Evolutionary conservation across 2,329 filamentous ascomycete species (phyloP).

Genomic region (Xylariomycetidae sp.): DNA sequence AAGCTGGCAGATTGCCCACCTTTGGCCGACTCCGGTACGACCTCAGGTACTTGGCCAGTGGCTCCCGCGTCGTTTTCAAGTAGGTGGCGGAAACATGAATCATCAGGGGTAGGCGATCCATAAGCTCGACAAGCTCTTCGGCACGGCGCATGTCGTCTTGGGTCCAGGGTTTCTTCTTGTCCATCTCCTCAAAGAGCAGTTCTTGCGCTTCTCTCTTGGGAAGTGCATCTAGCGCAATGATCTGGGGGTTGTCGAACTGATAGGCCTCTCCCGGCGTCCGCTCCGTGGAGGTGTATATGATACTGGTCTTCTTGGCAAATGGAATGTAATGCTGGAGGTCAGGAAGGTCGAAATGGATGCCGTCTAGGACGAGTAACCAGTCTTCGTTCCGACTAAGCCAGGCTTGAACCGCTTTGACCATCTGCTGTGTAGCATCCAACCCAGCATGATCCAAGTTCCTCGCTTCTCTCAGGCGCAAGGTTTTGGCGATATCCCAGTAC

Average conservation of each 20-base stretch:
- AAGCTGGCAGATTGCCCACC: slow-evolving; percentile 42
- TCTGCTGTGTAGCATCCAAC: slow-evolving; percentile 34
- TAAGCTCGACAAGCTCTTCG: slow-evolving; percentile 55
- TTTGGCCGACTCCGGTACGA: slow-evolving; percentile 51
- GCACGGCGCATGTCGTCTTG: slow-evolving; percentile 50
- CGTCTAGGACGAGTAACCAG: slow-evolving; percentile 65
- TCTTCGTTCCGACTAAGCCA: slow-evolving; percentile 58
- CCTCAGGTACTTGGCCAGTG: slow-evolving; percentile 54
- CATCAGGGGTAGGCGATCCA: slow-evolving; percentile 60
- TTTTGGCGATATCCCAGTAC: slow-evolving; percentile 61
- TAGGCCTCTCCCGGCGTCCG: slow-evolving; percentile 47
- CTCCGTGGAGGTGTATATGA: slow-evolving; percentile 65
- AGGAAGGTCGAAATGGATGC: slow-evolving; percentile 54
- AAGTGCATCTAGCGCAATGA: slow-evolving; percentile 49
- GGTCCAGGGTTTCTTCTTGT: slow-evolving; percentile 48
- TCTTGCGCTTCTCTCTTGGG: slow-evolving; percentile 51
- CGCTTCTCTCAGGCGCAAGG: slow-evolving; percentile 42
- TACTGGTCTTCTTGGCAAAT: slow-evolving; percentile 53
- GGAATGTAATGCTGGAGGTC: slow-evolving; percentile 58
- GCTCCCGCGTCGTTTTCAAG: slow-evolving; percentile 54
- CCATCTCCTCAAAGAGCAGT: slow-evolving; percentile 57
- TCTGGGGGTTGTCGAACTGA: slow-evolving; percentile 52
- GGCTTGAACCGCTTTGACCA: slow-evolving; percentile 50
- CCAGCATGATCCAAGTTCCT: slow-evolving; percentile 33
- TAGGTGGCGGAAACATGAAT: slow-evolving; percentile 61